phyloP scores from a whole-genome alignment of 306 rosid species.

The Bauhinia variegata region DNA sequence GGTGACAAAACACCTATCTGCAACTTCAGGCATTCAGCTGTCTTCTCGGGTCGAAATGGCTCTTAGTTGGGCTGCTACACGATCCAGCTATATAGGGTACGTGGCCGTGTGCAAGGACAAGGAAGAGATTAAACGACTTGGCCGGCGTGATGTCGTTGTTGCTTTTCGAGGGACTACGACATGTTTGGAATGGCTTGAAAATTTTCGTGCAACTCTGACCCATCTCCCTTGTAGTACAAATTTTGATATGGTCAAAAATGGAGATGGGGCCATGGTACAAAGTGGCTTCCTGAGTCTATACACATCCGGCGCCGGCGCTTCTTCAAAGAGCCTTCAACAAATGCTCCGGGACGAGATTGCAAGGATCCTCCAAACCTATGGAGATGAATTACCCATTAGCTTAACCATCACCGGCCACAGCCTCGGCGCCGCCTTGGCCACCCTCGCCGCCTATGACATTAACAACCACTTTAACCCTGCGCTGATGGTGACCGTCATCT shows the following conservation, averaged over 20 bases:
- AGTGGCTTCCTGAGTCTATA: slow-evolving; percentile 83
- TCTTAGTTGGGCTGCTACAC: slow-evolving; percentile 39
- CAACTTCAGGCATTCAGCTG: slow-evolving; percentile 67
- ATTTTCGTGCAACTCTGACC: slow-evolving; percentile 69
- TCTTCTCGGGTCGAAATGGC: slow-evolving; percentile 61
- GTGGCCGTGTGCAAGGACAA: slow-evolving; percentile 71
- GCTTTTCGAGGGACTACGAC: slow-evolving; percentile 82
- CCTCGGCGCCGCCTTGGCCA: slow-evolving; percentile 90
- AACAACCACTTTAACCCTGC: slow-evolving; percentile 28
- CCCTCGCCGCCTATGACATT: slow-evolving; percentile 63
- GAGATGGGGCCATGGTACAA: slow-evolving; percentile 61
- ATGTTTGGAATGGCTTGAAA: slow-evolving; percentile 86
- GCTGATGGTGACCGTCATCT: slow-evolving; percentile 66
- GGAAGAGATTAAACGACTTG: slow-evolving; percentile 66
- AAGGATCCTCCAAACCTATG: slow-evolving; percentile 50
- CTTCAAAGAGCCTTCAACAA: slow-evolving; percentile 51
- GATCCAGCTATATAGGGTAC: slow-evolving; percentile 79
- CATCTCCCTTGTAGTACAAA: slow-evolving; percentile 14
- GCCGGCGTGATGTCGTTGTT: slow-evolving; percentile 76
- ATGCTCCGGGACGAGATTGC: slow-evolving; percentile 59
- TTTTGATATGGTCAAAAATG: too few relatives aligned
- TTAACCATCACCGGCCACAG: slow-evolving; percentile 90
- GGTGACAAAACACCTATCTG: slow-evolving; percentile 60
- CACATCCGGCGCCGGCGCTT: slow-evolving; percentile 43
- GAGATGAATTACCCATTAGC: slow-evolving; percentile 61